A percentile compares a stretch with the other conserved stretches of the same genome.
These are phyloP conservation scores for Myrmaecium sp. DNA, from an alignment of 2,329 filamentous ascomycete genomes.

Conservation along the genomic window DNA sequence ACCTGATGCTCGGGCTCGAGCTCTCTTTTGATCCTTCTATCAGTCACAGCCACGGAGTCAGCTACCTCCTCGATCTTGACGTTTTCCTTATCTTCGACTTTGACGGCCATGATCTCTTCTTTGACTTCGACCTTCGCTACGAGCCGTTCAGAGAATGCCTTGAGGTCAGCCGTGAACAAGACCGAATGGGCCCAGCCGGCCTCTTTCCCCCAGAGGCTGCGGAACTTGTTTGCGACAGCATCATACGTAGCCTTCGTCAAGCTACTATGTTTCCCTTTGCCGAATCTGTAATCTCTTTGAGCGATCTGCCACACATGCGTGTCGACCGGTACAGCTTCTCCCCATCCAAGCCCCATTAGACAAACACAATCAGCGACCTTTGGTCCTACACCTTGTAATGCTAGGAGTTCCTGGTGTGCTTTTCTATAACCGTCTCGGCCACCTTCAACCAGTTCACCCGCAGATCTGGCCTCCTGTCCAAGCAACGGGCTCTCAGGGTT, in stretches of 20 bases:
- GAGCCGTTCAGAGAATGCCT: conserved; percentile 59
- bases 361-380: conserved; percentile 97
- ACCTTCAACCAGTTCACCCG: conserved; percentile 32
- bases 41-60: conserved; percentile 7
- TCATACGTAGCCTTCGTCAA: conserved; percentile 81
- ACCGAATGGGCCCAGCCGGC: conserved; percentile 98
- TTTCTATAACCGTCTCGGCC: conserved; percentile 51
- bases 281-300: conserved; percentile 86
- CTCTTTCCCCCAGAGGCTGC: conserved; percentile 76
- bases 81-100: conserved; percentile 6
- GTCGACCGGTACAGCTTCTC: conserved; percentile 86
- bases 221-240: conserved; percentile 78
- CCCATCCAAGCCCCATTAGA: conserved; percentile 91
- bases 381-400: conserved; percentile 76
- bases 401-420: conserved; percentile 65
- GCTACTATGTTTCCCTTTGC: conserved; percentile 64
- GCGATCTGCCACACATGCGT: conserved; percentile 98
- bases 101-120: conserved; percentile 21
- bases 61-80: conserved; percentile 3
- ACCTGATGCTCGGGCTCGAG: conserved; percentile 22
- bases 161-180: conserved; percentile 83
- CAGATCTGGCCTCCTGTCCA: conserved; percentile 25
- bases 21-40: conserved; percentile 25
- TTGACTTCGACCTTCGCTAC: conserved; percentile 32
- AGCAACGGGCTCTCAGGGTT: conserved; percentile 58